Evolutionary conservation across 2,329 filamentous ascomycete species (phyloP).

Genomic region (Alternaria arbusti): DNA sequence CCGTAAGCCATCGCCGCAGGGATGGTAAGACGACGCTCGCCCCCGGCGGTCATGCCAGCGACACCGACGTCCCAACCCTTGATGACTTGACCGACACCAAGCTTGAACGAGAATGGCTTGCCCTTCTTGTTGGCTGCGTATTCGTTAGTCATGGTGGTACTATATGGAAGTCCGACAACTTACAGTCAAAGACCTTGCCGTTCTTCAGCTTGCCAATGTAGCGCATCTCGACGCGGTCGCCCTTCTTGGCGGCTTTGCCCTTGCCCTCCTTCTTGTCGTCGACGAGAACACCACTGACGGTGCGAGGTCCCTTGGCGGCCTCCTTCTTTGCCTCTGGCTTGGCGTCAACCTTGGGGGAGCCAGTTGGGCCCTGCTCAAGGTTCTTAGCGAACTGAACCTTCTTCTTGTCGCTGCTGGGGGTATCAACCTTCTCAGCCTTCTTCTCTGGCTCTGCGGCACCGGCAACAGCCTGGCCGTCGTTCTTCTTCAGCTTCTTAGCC

Average conservation of each 20-base stretch:
- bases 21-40: conserved; percentile 90
- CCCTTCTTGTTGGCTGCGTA: conserved; percentile 95
- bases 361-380: conserved; percentile 92
- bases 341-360: conserved; percentile 55
- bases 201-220: conserved; percentile 96
- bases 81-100: conserved; percentile 94
- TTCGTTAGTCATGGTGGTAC: conserved; percentile 23
- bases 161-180: conserved; percentile 48
- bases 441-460: conserved; percentile 59
- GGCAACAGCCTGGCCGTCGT: conserved; percentile 83
- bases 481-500: conserved; percentile 98
- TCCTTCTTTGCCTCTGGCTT: conserved; percentile 57
- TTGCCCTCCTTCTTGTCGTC: conserved; percentile 94
- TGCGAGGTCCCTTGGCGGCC: conserved; percentile 68
- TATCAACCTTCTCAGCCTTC: conserved; percentile 58
- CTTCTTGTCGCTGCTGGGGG: conserved; percentile 68
- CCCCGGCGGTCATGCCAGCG: conserved; percentile 88
- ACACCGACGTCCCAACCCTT: conserved; percentile 98
- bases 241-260: conserved; percentile 85
- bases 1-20: conserved; percentile 90
- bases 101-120: conserved; percentile 95
- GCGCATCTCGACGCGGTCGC: conserved; percentile 88
- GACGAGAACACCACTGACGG: conserved; percentile 85
- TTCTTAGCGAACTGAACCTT: conserved; percentile 99
- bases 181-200: conserved; percentile 94